phyloP scores from a whole-genome alignment of 2,329 filamentous ascomycete species.

The Colletotrichum sp. region DNA sequence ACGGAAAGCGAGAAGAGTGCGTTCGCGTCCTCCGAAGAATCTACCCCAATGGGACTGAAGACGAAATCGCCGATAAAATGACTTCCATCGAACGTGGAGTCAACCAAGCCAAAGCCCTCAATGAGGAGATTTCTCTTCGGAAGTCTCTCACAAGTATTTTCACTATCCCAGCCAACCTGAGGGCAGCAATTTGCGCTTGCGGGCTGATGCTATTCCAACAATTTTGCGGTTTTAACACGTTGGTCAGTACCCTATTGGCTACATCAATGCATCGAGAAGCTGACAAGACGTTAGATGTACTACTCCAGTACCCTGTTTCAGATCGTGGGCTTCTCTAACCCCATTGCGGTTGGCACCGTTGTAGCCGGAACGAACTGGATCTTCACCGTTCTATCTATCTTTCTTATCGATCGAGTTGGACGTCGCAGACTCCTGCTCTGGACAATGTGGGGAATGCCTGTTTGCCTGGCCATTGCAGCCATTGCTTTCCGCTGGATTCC shows the following conservation, averaged over 20 bases:
- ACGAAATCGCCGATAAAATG: slow-evolving; percentile 33
- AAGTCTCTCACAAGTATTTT: slow-evolving; percentile 33
- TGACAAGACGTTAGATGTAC: slow-evolving; percentile 2
- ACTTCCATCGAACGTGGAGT: slow-evolving; percentile 3
- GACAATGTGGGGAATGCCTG: slow-evolving; percentile 30
- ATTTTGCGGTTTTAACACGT: slow-evolving; percentile 22
- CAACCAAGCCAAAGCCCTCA: background rate
- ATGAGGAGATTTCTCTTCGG: slow-evolving; percentile 7
- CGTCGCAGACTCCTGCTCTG: slow-evolving; percentile 48
- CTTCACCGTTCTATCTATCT: slow-evolving; percentile 52
- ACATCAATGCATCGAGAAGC: background rate
- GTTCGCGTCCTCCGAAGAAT: background rate
- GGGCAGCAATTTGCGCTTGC: slow-evolving; percentile 46
- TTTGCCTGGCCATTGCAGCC: background rate
- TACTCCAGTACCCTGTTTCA: slow-evolving; percentile 21
- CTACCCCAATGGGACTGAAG: slow-evolving; percentile 9
- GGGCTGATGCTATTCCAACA: slow-evolving; percentile 46
- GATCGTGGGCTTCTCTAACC: slow-evolving; percentile 35
- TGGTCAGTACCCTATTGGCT: background rate
- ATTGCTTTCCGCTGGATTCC: slow-evolving; percentile 6
- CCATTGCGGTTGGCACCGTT: slow-evolving; percentile 46
- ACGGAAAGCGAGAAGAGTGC: slow-evolving; percentile 37
- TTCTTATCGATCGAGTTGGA: slow-evolving; percentile 50
- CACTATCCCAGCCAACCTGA: slow-evolving; percentile 37
- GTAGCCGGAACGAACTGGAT: slow-evolving; percentile 54